Evolutionary conservation across 495 filamentous ascomycete species (phyloP), one percentile per base, ranked within the genome.

Genomic region (Penicillium ochrochloron): DNA sequence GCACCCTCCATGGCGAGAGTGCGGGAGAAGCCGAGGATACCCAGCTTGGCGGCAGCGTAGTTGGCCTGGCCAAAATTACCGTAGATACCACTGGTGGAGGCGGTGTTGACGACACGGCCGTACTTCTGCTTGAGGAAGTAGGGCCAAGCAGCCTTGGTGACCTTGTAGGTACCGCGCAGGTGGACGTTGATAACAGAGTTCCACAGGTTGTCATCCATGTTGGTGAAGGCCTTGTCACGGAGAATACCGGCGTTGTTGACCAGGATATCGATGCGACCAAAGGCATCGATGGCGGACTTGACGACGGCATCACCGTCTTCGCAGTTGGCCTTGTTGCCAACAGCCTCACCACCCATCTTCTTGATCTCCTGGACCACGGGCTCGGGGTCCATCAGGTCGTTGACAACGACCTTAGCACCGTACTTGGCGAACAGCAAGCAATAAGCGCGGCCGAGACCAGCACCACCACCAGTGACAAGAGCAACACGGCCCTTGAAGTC

Each of bases 31-130:
- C 95, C 95, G 33, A 99, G 88, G 68, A 99, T 99, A 76, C 90
- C 96, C 63, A 89, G 85, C 87, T 99, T 99, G 21, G 96, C 95
- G 58, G 94, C 90, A 57, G 95, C 88, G 77, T 99, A 99, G 82
- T 99, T 98, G 70, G 95, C 93, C 81, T 99, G 95, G 60, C 95
- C 95, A 70, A 99, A 99, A 84, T 97, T 99, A 67, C 95, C 95
- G 71, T 99, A 99, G 79, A 99, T 97, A 78, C 95, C 95, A 73
- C 90, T 94, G 41, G 95, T 97, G 53, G 91, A 96, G 17, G 95
- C 92, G 61, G 95, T 99, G 83, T 99, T 99, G 75, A 99, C 84
- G 59, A 99, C 85, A 71, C 95, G 92, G 66, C 95, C 95, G 67
- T 97, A 98, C 86, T 97, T 98, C 82, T 99, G 96, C 85, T 97